These are phyloP conservation scores for Colletotrichum sp. DNA, from an alignment of 2,329 filamentous ascomycete genomes.

Conservation along the genomic window DNA sequence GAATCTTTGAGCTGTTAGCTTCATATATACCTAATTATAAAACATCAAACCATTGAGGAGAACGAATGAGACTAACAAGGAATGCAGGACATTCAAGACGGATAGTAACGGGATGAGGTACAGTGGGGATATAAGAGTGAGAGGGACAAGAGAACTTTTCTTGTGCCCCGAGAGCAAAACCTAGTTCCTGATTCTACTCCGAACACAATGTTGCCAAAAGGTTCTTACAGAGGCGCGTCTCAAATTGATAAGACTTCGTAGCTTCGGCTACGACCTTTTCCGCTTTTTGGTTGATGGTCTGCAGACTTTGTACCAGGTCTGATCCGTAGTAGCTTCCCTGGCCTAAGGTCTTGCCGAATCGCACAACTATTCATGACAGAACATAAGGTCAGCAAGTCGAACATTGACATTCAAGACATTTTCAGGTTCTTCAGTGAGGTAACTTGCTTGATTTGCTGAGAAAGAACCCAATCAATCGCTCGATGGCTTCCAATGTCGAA, in stretches of 20 bases:
- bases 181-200: rapidly evolving
- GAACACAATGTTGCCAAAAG: not conserved
- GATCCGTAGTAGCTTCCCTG: not conserved
- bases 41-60: rapidly evolving
- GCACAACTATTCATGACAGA: not conserved
- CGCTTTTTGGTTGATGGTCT: not conserved
- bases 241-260: not conserved
- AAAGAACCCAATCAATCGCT: not conserved
- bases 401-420: not conserved
- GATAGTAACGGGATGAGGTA: no score
- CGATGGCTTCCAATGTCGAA: not conserved
- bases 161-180: not conserved
- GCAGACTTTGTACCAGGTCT: not conserved
- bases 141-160: no score
- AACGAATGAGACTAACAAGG: no score
- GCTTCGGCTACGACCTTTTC: not conserved
- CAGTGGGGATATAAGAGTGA: no score
- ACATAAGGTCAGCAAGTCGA: not conserved
- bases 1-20: not conserved
- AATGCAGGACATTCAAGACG: no score
- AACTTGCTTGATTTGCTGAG: not conserved
- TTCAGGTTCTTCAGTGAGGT: not conserved
- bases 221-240: not conserved
- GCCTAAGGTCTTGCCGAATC: not conserved
- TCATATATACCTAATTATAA: not conserved